Base-by-base conservation (phyloP, 2,329 filamentous ascomycete genomes). In the Aspergillus udagawae region DNA sequence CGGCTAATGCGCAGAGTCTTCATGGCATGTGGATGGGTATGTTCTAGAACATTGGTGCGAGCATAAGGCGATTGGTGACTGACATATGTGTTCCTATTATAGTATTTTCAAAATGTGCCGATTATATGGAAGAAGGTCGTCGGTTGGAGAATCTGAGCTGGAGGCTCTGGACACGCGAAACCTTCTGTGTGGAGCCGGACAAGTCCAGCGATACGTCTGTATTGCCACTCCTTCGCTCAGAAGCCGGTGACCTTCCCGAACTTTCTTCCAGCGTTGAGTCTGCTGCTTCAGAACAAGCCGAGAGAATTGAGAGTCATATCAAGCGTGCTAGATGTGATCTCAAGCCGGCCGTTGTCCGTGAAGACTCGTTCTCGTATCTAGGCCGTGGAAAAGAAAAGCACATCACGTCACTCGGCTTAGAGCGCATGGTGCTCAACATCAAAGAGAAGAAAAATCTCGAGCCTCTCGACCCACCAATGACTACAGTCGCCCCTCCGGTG, bases 21-120 rank as follows among this genome's bases (percentile, higher is more conserved):
- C 95, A 94, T 78, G 92, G 90, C 80, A 95, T 97, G 85, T 96
- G 92, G 92, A 93, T 91, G 74, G 91, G 92, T 96, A 78, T 84
- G 90, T 82, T 45, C 44, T 48, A 27, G 4, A 28, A 8, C 27
- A 27, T 42, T 52, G 58, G 29, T 51, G 10, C n/a, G 52, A 23
- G 49, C 47, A 45, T 48, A 51, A 20, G 49, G 21, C 4, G 44
- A 47, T 23, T 23, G 48, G 20, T 57, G 56, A 49, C 69, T 74
- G 65, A 73, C 63, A 50, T 27, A 17, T 23, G 27, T n/a, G 17
- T 45, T 49, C 55, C 45, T 32, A 55, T 41, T 49, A 45, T 71
- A 94, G 92, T 97, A 59, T 97, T 97, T 73, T 93, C 92, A 52
- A 91, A 92, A 77, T 96, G 93, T 76, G 91, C 92, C 71, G 91